Base-by-base conservation (phyloP, 352 stramenopile genomes). In the Phytophthora sojae region DNA sequence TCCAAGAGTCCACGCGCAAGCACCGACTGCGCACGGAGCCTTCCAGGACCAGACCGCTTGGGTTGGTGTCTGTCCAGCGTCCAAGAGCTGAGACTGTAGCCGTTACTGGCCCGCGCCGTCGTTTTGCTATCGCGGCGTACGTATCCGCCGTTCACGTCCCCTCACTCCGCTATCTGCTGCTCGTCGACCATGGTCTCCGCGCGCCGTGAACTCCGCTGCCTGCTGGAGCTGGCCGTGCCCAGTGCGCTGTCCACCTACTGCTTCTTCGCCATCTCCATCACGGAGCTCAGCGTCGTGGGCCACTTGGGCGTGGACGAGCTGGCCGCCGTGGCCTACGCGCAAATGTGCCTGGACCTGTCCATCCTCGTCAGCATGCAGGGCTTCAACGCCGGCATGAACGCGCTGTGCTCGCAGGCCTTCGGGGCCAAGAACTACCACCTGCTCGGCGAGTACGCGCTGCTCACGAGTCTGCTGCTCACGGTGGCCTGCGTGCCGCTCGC, bases 401-500 rank as follows among this genome's bases (percentile, higher is more conserved):
- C 86, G 52, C 82, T 97, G 19, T 93, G 81, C 66, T 94, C 87
- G 50, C 90, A 97, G 61, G 90, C 90, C 21, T 94, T 95, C 51
- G 91, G 91, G 17, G 88, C 89, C 57, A 90, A 90, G 56, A 96
- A 96, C 73, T 94, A 80, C 53, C 71, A 86, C 15, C 57, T 96
- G 21, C 63, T 94, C n/a, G 82, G 76, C 26, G 76, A 86, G 56
- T 94, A 92, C 68, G 77, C 78, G 51, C 77, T 91, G 75, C 73
- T 90, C 63, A 88, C 80, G 53, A 75, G 69, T 58, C 77, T 90
- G 53, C 66, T 86, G 60, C 73, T 92, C 39, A 90, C 86, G 23
- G 35, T 94, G 51, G 69, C 80, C 56, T 93, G 83, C 42, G 68
- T 95, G 8, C 88, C 88, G 14, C 74, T 96, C 56, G 83, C 66